These are phyloP conservation scores for Suaeda aralocaspica DNA, from an alignment of 148 eudicot genomes.

Conservation along the genomic window DNA sequence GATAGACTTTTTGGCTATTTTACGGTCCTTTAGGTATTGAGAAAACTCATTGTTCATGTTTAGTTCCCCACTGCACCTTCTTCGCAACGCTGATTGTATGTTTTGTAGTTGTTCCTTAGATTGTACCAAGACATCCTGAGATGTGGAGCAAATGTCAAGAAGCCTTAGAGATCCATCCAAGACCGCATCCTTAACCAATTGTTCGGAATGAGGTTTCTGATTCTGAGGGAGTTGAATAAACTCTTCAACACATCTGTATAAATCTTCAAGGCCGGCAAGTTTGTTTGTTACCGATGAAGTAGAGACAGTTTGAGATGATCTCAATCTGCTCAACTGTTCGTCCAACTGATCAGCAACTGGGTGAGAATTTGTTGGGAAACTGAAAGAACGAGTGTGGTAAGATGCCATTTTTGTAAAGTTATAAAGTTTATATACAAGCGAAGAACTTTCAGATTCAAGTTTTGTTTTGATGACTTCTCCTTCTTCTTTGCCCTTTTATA, in stretches of 20 bases:
- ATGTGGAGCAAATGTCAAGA: conserved; percentile 28
- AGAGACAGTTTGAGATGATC: conserved; percentile 27
- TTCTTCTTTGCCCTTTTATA: neutral
- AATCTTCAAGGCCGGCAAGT: conserved; percentile 22
- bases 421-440: neutral
- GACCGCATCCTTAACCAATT: conserved; percentile 14
- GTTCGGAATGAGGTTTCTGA: conserved; percentile 6
- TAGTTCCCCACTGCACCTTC: conserved; percentile 29
- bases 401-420: conserved; percentile 14
- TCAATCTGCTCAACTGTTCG: conserved; percentile 18
- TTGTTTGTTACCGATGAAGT: conserved; percentile 22
- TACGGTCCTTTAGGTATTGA: conserved; percentile 19
- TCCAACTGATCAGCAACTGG: conserved; percentile 12
- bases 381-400: conserved; percentile 30
- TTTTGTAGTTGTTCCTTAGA: conserved; percentile 26
- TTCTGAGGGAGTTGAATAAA: conserved; percentile 28
- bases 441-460: neutral
- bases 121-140: conserved; percentile 25
- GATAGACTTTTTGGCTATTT: conserved; percentile 23
- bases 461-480: conserved; percentile 13
- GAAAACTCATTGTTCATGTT: conserved; percentile 9
- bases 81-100: conserved; percentile 30
- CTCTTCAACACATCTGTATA: conserved; percentile 30
- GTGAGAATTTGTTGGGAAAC: conserved; percentile 24
- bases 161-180: conserved; percentile 37